Evolutionary conservation across 176 grass and related monocot genomes (phyloP).

Genomic region (Typha latifolia): DNA sequence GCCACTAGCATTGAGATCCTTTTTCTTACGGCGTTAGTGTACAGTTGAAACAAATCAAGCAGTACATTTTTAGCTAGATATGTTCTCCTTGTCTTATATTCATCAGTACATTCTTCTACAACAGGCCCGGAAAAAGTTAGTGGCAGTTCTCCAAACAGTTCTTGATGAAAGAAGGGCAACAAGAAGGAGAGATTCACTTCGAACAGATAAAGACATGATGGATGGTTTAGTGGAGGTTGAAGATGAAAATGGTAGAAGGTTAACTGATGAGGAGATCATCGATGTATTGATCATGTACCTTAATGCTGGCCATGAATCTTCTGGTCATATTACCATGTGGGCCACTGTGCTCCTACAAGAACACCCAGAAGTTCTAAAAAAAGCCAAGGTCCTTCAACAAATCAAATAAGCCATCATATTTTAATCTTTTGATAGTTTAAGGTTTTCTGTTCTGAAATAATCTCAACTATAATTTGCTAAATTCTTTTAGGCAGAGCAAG

Average conservation of each 20-base stretch:
- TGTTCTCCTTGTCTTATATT: too few species aligned
- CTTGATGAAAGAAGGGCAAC: constrained; percentile 35
- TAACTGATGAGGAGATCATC: constrained; percentile 67
- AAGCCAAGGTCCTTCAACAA: constrained; percentile 43
- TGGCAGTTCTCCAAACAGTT: constrained; percentile 50
- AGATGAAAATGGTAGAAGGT: constrained; percentile 51
- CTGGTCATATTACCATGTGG: constrained; percentile 98
- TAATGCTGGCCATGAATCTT: constrained; percentile 91
- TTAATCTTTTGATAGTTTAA: not conserved
- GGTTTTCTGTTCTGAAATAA: not conserved
- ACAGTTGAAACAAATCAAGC: too few species aligned
- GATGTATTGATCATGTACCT: constrained; percentile 90
- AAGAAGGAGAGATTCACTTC: not conserved
- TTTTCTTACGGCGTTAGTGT: too few species aligned
- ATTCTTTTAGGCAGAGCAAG: constrained; percentile 65
- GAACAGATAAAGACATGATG: constrained; percentile 64
- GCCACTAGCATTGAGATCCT: too few species aligned
- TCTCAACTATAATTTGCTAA: not conserved
- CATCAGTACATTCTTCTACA: not conserved
- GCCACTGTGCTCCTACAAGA: constrained; percentile 80
- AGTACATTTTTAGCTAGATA: too few species aligned
- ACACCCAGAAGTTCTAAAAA: constrained; percentile 49
- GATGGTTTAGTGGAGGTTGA: constrained; percentile 47
- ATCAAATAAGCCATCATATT: not conserved
- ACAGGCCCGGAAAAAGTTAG: constrained; percentile 42